Base-by-base conservation (phyloP, 768 basidiomycete species). In the Rhodotorula diobovata region DNA sequence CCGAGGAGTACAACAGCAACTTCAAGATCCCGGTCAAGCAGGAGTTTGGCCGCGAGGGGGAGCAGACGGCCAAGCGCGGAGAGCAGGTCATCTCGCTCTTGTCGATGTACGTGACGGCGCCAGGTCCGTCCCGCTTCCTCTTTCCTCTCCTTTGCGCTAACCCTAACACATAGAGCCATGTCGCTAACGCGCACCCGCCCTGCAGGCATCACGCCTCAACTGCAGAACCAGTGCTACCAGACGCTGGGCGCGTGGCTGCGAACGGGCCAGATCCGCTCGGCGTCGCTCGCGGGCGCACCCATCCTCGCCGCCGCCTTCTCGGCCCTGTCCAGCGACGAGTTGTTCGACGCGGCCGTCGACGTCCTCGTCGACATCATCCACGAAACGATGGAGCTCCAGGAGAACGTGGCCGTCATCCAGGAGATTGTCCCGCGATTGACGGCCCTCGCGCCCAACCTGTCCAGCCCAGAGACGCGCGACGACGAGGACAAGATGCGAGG, bases 371-470 rank as follows among this genome's bases (percentile, higher is more conserved):
- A 96, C 79, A 82, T 97, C 76, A 92, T 98, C 64, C 96, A 98
- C 81, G 96, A 99, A 80, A 98, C 96, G 0, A 94, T 97, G 81
- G 96, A 99, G 81, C 85, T 96, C 41, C 90, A 95, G 70, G 95
- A 97, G 41, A 93, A 92, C 78, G 90, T 94, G 87, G 81, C 86
- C 32, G 87, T 90, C 74, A 93, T 98, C 76, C 85, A 96, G 78
- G 83, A 88, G 70, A 88, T 99, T 67, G 88, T 98, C 1, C 93
- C 93, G 2, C 85, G 87, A n/a, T 84, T 98, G 55, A 88, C 95
- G 67, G 86, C 84, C 18, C 81, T 99, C 39, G 86, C 85, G 70
- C 83, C 87, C 4, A 83, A 84, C 64, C 82, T 98, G 53, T 75
- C 79, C n/a, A 71, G 63, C 30, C 80, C 83, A 28, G 84, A 84